phyloP scores from a whole-genome alignment of 306 rosid species.

The Pyrus pyrifolia region DNA sequence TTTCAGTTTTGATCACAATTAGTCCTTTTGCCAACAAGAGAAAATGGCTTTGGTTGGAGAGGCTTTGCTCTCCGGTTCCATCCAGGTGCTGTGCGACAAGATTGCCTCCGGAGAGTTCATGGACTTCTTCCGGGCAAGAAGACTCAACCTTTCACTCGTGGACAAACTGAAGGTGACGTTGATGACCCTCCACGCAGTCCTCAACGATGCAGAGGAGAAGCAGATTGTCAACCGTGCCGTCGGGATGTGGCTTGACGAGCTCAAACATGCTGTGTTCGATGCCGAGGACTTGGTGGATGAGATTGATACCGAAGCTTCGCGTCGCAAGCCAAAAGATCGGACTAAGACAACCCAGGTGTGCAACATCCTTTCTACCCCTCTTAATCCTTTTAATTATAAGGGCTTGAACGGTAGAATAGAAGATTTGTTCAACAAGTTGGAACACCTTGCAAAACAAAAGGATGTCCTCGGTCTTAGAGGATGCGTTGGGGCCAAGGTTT shows the following conservation, averaged over 20 bases:
- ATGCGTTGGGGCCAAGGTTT: not conserved
- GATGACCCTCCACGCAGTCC: not conserved
- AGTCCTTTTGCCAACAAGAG: not conserved
- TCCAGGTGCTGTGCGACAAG: not conserved
- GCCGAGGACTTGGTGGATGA: not conserved
- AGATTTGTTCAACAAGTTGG: not conserved
- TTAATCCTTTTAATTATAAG: not conserved
- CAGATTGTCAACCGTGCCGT: not conserved
- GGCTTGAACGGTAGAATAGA: not conserved
- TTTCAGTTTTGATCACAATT: no score
- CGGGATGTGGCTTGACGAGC: not conserved
- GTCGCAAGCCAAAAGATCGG: not conserved
- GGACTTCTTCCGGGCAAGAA: not conserved
- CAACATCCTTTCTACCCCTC: not conserved
- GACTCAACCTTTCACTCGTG: not conserved
- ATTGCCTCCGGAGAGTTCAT: not conserved
- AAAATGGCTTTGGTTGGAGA: not conserved
- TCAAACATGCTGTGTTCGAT: not conserved
- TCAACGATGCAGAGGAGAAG: not conserved
- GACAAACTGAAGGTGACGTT: not conserved
- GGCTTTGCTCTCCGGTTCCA: not conserved
- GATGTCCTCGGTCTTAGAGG: not conserved
- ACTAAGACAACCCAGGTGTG: not conserved
- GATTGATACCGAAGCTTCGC: not conserved
- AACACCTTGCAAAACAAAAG: not conserved